Evolutionary conservation across 2,329 filamentous ascomycete genomes (phyloP).

Genomic region (Claviceps arundinis): DNA sequence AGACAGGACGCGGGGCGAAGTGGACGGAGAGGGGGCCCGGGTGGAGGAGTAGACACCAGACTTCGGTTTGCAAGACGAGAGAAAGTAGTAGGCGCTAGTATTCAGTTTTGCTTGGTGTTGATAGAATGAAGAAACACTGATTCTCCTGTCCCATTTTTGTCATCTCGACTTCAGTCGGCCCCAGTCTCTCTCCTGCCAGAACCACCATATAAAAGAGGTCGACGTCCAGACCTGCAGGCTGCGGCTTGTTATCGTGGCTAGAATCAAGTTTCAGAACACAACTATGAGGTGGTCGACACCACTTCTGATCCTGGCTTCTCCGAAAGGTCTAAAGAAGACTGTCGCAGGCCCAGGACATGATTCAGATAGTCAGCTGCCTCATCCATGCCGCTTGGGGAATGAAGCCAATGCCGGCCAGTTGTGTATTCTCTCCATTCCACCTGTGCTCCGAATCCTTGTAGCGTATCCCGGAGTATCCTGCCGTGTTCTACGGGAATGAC

Average conservation of each 20-base stretch:
- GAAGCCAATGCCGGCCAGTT: slow-evolving; percentile 30
- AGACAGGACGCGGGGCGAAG: neutral
- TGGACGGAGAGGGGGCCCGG: neutral
- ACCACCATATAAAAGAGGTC: neutral
- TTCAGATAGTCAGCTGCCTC: slow-evolving; percentile 24
- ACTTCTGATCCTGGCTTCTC: neutral
- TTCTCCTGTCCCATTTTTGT: too few relatives aligned
- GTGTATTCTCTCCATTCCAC: slow-evolving; percentile 29
- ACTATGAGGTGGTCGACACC: neutral
- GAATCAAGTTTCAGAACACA: neutral
- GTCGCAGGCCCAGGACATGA: neutral
- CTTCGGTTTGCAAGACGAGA: neutral
- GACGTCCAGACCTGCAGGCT: too few relatives aligned
- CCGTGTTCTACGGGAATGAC: slow-evolving; percentile 26
- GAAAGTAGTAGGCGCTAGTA: neutral
- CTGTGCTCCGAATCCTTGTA: slow-evolving; percentile 23
- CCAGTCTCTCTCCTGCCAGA: neutral
- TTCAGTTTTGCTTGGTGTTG: neutral
- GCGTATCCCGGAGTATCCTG: slow-evolving; percentile 18
- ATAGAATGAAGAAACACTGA: neutral
- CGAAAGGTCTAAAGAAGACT: too few relatives aligned
- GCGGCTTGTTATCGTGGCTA: neutral
- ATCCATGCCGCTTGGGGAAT: slow-evolving; percentile 28
- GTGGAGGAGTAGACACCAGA: neutral
- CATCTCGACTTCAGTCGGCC: neutral